A percentile compares a stretch with the other conserved stretches of the same genome.
Evolutionary conservation across 305 asterid species (phyloP).

Genomic region (Withania somnifera): DNA sequence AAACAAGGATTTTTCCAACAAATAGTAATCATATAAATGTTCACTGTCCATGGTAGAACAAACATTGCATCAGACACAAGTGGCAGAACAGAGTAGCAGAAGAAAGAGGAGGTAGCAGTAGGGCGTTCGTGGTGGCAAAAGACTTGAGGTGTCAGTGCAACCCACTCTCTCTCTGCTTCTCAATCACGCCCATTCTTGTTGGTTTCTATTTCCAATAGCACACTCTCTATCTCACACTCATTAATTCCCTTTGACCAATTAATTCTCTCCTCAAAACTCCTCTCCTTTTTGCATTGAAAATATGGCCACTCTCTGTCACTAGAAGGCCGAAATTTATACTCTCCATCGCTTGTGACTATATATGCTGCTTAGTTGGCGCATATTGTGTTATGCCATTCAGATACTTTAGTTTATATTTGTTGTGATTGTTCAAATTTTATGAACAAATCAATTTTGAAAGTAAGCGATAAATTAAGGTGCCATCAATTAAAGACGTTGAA

Average conservation of each 20-base stretch:
- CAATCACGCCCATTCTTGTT: constrained; percentile 18
- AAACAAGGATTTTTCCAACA: no score
- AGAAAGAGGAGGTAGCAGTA: background rate
- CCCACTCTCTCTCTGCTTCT: constrained; percentile 12
- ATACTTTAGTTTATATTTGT: background rate
- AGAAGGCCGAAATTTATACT: background rate
- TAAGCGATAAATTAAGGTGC: background rate
- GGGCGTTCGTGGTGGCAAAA: background rate
- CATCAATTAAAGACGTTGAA: background rate
- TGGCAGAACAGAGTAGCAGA: background rate
- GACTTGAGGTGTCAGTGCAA: constrained; percentile 2
- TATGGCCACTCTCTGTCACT: background rate
- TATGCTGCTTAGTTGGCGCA: background rate
- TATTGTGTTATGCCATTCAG: background rate
- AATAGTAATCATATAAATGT: no score
- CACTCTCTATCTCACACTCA: background rate
- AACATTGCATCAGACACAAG: background rate
- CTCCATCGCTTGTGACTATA: background rate
- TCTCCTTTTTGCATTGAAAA: background rate
- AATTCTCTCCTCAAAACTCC: background rate
- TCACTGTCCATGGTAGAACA: no score
- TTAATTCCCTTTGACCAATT: constrained; percentile 1
- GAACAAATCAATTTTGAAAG: no score
- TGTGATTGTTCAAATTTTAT: background rate
- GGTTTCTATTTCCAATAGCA: constrained; percentile 3